Percentiles rank a stretch among this genome's conserved stretches.
Conservation (phyloP, 2,329 filamentous ascomycete species). For the Stachybotrys echinatus region DNA sequence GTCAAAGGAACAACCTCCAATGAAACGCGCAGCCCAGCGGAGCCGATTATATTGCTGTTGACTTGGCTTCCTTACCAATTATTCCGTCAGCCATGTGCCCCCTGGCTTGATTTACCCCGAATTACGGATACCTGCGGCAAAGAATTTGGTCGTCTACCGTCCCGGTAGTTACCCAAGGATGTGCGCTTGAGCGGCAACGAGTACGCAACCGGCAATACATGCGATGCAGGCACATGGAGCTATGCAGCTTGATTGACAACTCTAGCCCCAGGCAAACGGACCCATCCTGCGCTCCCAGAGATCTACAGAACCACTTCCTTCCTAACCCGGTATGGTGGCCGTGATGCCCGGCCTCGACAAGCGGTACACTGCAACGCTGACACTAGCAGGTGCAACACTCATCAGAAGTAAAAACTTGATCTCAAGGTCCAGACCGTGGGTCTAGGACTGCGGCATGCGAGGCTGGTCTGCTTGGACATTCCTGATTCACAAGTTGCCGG, state of each 20-base stretch:
- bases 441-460: neutral
- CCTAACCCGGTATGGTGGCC: neutral
- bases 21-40: neutral
- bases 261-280: neutral
- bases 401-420: neutral
- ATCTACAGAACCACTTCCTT: neutral
- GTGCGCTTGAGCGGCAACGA: no score
- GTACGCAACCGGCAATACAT: no score
- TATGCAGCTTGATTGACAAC: neutral
- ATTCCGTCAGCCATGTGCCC: neutral
- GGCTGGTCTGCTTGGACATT: neutral
- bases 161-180: no score
- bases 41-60: neutral
- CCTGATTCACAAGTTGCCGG: neutral
- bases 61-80: neutral
- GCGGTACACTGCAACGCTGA: neutral
- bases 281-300: neutral
- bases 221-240: no score
- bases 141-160: no score
- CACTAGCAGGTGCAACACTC: neutral
- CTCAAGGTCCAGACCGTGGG: neutral
- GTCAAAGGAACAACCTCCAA: neutral
- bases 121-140: no score
- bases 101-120: neutral
- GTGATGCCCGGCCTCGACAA: neutral